Base-by-base conservation (phyloP, 768 basidiomycete species). In the Infundibulicybe gibba region DNA sequence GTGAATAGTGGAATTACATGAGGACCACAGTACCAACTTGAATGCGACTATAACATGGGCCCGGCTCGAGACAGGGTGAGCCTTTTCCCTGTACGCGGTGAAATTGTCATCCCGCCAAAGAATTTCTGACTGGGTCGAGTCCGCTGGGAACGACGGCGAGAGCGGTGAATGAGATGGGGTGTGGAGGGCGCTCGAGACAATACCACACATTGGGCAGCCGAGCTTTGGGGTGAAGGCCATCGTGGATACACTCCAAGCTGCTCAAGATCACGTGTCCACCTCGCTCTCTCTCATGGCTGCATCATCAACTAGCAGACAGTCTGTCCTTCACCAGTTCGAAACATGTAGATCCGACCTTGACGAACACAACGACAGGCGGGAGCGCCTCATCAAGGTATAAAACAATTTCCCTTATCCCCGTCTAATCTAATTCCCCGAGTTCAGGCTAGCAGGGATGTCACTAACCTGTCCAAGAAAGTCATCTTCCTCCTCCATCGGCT, bases 401-500 rank as follows among this genome's bases (percentile, higher is more conserved):
- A 13, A 30, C 57, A 59, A 32, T 33, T n/a, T 32, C 44, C 41
- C 40, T 32, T 21, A 32, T 34, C 9, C 37, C 15, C 31, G 41
- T 16, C 8, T 40, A 37, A 35, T 21, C 31, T 40, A 13, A 14
- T 34, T 35, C 10, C 12, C 8, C 4, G 25, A 25, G 3, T 25
- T 25, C 62, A 91, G 89, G 75, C 79, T 33, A 86, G 83, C 60
- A 83, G 95, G 32, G 94, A 97, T 66, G 79, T 92, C 43, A 97
- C 94, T 19, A 89, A 84, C 55, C 74, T 89, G 32, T 92, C 93
- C 43, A 99, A 99, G 65, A 94, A 91, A 67, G 74, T 83, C 53
- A 97, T 99, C 52, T 98, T 98, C 61, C 81, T 91, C 34, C 74
- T 97, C 3, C 95, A 97, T 59, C 86, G 93, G 42, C 68, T 84